Conservation (phyloP, 2,329 filamentous ascomycete species). For the Ophiostoma himal-ulmi region DNA sequence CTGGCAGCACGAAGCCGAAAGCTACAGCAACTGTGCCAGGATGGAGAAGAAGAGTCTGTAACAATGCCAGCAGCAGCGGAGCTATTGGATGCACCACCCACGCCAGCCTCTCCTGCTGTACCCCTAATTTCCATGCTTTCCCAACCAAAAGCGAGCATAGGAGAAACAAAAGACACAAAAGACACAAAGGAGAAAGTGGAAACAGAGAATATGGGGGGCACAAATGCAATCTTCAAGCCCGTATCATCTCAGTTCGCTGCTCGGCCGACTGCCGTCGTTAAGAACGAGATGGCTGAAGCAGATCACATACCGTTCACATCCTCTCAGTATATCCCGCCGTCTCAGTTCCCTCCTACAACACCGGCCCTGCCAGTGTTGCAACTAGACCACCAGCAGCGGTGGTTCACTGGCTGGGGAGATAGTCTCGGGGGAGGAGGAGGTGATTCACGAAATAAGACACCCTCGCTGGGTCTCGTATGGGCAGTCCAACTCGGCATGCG, state of each 20-base stretch:
- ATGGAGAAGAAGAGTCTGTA: not conserved
- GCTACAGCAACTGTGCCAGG: not conserved
- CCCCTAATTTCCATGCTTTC: not conserved
- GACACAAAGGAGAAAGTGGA: not conserved
- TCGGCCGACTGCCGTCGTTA: not conserved
- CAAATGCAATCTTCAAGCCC: not conserved
- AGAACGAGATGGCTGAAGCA: not conserved
- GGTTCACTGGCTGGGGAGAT: constrained; percentile 95
- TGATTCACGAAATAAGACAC: constrained; percentile 61
- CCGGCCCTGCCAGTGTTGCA: constrained; percentile 50
- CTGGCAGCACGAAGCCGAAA: constrained; percentile 42
- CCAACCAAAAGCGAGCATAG: not conserved
- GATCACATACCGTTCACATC: not conserved
- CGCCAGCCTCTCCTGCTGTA: not conserved
- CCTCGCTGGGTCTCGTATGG: constrained; percentile 83
- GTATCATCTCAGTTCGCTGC: not conserved
- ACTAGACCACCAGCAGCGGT: constrained; percentile 84
- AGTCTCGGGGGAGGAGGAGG: constrained; percentile 37
- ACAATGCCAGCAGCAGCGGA: not conserved
- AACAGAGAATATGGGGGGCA: not conserved
- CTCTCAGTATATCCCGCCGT: constrained; percentile 27
- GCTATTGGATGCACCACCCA: not conserved
- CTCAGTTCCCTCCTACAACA: constrained; percentile 26
- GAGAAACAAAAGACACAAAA: not conserved
- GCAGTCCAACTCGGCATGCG: constrained; percentile 80